A percentile compares a stretch with the other conserved stretches of the same genome.
phyloP scores from a whole-genome alignment of 768 basidiomycete species.

The Mycena olivaceomarginata region DNA sequence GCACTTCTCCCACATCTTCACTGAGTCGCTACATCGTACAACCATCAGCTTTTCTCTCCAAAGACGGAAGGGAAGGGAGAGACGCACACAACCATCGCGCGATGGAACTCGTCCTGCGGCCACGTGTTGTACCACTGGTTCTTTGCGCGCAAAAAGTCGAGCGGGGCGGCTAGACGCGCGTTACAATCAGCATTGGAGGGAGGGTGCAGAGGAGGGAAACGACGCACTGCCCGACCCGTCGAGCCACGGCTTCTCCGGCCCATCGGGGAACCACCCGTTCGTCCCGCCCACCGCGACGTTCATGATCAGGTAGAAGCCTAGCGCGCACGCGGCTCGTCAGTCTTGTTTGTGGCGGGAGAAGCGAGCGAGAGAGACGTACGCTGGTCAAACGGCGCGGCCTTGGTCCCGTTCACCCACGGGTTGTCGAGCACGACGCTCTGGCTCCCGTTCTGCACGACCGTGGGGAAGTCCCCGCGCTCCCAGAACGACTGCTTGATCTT shows the following conservation, averaged over 20 bases:
- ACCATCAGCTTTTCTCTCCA: background rate
- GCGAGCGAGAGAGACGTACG: too few relatives aligned
- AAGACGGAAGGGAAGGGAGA: background rate
- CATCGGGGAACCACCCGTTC: conserved; percentile 96
- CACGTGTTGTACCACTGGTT: conserved; percentile 85
- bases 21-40: conserved; percentile 69
- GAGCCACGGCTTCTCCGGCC: conserved; percentile 88
- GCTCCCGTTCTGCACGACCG: conserved; percentile 77
- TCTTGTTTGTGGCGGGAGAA: too few relatives aligned
- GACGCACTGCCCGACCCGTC: conserved; percentile 76
- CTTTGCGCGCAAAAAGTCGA: conserved; percentile 75
- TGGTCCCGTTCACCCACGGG: conserved; percentile 86
- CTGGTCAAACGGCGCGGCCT: conserved; percentile 91
- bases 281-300: conserved; percentile 92
- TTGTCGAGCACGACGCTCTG: conserved; percentile 78
- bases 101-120: conserved; percentile 76
- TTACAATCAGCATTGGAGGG: too few relatives aligned
- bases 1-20: conserved; percentile 88
- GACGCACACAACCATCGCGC: conserved; percentile 84
- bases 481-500: conserved; percentile 86
- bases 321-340: conserved; percentile 22
- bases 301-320: conserved; percentile 91
- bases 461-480: conserved; percentile 85
- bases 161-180: conserved; percentile 75
- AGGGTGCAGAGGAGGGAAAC: conserved; percentile 5